Percentiles rank a stretch among this genome's conserved stretches.
Conservation (phyloP, 2,329 filamentous ascomycete species). For the Penicillium sp. region DNA sequence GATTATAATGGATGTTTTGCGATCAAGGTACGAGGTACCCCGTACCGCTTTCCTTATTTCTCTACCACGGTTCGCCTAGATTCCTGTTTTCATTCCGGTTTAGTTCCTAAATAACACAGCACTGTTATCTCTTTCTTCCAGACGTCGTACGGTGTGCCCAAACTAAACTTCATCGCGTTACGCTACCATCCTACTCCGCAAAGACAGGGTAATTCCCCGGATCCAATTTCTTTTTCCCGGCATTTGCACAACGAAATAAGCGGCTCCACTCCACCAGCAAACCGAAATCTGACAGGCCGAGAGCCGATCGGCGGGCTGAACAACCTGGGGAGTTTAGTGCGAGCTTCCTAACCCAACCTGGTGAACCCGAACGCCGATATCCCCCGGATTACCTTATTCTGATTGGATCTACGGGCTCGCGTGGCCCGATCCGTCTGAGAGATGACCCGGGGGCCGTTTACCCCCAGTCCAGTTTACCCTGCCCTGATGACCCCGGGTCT, state of each 20-base stretch:
- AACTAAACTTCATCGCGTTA: too few species aligned
- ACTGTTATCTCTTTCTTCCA: too few species aligned
- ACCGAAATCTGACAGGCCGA: slow-evolving; percentile 12
- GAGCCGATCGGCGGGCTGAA: slow-evolving; percentile 13
- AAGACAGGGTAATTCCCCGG: neutral
- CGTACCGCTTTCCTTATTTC: too few species aligned
- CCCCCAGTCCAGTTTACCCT: slow-evolving; percentile 1
- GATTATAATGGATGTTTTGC: neutral
- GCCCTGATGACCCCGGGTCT: slow-evolving; percentile 1
- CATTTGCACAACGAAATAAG: neutral
- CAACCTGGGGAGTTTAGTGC: slow-evolving; percentile 1
- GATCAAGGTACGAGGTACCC: too few species aligned
- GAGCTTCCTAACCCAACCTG: slow-evolving; percentile 15
- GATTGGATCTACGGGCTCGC: slow-evolving; percentile 9
- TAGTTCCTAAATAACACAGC: too few species aligned
- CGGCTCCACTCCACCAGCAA: neutral
- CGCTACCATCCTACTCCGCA: too few species aligned
- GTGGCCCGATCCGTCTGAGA: slow-evolving; percentile 6
- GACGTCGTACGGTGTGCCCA: too few species aligned
- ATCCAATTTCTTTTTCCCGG: neutral
- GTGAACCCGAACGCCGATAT: slow-evolving; percentile 14
- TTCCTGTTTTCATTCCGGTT: neutral
- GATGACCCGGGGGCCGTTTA: slow-evolving; percentile 8
- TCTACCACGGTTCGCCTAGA: neutral
- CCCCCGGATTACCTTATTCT: neutral